These are phyloP conservation scores for Coriaria nepalensis DNA, from an alignment of 306 rosid species.

Conservation along the genomic window DNA sequence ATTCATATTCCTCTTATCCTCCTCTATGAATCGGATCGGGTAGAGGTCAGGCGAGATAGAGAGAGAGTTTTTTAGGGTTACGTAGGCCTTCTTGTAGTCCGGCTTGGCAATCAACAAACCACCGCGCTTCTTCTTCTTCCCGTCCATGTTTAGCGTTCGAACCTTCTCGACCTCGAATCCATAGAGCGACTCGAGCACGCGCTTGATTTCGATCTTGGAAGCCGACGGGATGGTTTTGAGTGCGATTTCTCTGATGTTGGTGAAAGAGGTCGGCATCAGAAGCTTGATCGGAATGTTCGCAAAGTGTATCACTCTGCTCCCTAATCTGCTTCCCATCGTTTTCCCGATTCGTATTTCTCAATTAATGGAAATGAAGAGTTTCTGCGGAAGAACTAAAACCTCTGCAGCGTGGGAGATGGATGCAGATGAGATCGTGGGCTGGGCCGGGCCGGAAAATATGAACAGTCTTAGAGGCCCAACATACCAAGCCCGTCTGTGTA, in stretches of 20 bases:
- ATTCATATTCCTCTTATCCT: constrained; percentile 26
- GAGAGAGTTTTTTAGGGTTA: constrained; percentile 50
- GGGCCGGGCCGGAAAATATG: too few relatives aligned
- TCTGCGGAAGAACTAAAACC: too few relatives aligned
- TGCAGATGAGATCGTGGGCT: too few relatives aligned
- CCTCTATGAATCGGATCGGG: constrained; percentile 33
- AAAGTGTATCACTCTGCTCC: constrained; percentile 45
- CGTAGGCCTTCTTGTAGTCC: constrained; percentile 79
- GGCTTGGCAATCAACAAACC: constrained; percentile 52
- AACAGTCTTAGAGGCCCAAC: too few relatives aligned
- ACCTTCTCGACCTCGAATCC: constrained; percentile 69
- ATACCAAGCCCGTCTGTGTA: too few relatives aligned
- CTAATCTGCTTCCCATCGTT: constrained; percentile 54
- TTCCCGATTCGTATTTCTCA: too few relatives aligned
- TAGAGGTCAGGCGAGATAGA: constrained; percentile 33
- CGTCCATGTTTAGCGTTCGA: constrained; percentile 69
- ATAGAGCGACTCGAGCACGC: constrained; percentile 26
- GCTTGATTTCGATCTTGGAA: constrained; percentile 73
- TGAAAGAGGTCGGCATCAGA: constrained; percentile 45
- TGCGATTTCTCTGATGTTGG: constrained; percentile 46
- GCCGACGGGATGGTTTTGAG: constrained; percentile 76
- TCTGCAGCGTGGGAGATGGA: too few relatives aligned
- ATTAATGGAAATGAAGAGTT: too few relatives aligned
- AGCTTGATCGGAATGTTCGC: constrained; percentile 54
- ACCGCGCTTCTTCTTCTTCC: constrained; percentile 59